Conservation (phyloP, 2,329 filamentous ascomycete genomes). For the Colletotrichum nymphaeae region DNA sequence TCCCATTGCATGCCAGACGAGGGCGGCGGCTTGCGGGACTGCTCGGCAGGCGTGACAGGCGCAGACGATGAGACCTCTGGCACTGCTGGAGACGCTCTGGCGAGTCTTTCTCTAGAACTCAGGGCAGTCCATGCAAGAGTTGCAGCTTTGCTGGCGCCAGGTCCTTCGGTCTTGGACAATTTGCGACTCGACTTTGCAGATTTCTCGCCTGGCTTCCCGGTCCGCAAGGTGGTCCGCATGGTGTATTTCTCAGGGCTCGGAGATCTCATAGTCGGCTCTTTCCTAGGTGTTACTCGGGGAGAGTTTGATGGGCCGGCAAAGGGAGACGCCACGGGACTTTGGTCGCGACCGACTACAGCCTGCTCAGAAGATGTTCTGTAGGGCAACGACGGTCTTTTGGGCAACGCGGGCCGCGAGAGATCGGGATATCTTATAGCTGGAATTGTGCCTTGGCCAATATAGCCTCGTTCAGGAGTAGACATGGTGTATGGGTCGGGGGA, state of each 20-base stretch:
- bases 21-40: constrained; percentile 43
- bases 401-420: constrained; percentile 75
- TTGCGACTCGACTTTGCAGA: constrained; percentile 52
- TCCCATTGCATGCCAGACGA: constrained; percentile 61
- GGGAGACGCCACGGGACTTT: constrained; percentile 35
- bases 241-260: constrained; percentile 70
- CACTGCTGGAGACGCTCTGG: constrained; percentile 42
- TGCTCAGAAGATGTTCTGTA: constrained; percentile 64
- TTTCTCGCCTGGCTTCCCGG: constrained; percentile 58
- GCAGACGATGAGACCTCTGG: constrained; percentile 36
- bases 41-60: constrained; percentile 45
- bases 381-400: constrained; percentile 68
- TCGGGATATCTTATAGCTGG: constrained; percentile 84
- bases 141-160: constrained; percentile 72
- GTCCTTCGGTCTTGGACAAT: constrained; percentile 54
- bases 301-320: constrained; percentile 42
- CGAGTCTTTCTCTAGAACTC: constrained; percentile 50
- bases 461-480: constrained; percentile 57
- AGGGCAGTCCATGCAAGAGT: constrained; percentile 70
- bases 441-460: constrained; percentile 84
- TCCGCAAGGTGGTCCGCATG: constrained; percentile 71
- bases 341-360: constrained; percentile 50
- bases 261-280: constrained; percentile 57
- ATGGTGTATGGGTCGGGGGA: not conserved
- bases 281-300: constrained; percentile 45